phyloP scores from a whole-genome alignment of 148 eudicot genomes.

The Salicornia ramosissima region DNA sequence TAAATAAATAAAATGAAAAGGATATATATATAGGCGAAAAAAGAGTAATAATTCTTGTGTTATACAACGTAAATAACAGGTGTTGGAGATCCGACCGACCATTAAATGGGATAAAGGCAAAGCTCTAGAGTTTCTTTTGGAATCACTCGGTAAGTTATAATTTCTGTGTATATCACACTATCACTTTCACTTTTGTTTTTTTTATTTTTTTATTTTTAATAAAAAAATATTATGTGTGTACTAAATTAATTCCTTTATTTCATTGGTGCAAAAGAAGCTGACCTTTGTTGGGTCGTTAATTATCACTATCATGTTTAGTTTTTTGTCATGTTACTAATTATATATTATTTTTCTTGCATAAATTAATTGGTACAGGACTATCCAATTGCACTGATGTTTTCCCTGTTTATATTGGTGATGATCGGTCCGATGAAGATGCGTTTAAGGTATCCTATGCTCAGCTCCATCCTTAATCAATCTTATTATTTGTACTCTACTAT shows the following conservation, averaged over 20 bases:
- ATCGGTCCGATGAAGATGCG: slow-evolving; percentile 94
- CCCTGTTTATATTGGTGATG: slow-evolving; percentile 91
- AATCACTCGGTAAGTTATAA: slow-evolving; percentile 68
- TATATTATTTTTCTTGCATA: not conserved
- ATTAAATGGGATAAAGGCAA: slow-evolving; percentile 98
- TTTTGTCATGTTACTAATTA: slow-evolving; percentile 9
- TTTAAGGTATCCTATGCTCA: slow-evolving; percentile 63
- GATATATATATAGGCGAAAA: not conserved
- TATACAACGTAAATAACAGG: slow-evolving; percentile 35
- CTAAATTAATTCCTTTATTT: not conserved
- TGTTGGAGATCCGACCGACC: slow-evolving; percentile 84
- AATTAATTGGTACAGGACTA: slow-evolving; percentile 40
- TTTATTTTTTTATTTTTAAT: not conserved
- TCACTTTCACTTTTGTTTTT: not conserved
- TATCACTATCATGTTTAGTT: not conserved
- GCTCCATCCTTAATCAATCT: not conserved
- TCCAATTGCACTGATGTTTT: slow-evolving; percentile 62
- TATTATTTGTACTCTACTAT: no score
- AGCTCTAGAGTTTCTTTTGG: slow-evolving; percentile 85
- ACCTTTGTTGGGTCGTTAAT: slow-evolving; percentile 11
- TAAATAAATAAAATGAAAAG: slow-evolving; percentile 4
- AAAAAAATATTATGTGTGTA: not conserved
- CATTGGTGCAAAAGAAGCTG: slow-evolving; percentile 13
- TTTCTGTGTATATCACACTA: not conserved
- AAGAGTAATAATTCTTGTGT: not conserved